A percentile compares a stretch with the other conserved stretches of the same genome.
Conservation (phyloP, 2,329 filamentous ascomycete genomes). For the Alternaria arbusti region DNA sequence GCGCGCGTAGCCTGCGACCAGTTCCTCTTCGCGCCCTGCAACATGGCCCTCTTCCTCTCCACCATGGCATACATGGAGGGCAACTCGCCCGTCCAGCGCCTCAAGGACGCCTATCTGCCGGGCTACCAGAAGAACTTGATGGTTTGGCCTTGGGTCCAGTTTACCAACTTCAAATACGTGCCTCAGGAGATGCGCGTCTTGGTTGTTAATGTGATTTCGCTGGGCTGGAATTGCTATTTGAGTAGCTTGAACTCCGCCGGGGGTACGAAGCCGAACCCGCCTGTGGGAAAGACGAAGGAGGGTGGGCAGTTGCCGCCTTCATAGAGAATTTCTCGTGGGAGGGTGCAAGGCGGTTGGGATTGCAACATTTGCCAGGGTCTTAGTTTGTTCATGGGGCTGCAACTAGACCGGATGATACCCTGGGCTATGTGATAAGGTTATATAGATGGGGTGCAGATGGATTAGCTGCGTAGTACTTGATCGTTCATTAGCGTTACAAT, state of each 20-base stretch:
- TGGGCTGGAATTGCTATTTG: constrained; percentile 57
- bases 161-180: constrained; percentile 85
- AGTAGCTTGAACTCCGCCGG: constrained; percentile 47
- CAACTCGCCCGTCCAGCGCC: constrained; percentile 67
- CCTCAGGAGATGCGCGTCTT: constrained; percentile 83
- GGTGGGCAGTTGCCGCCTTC: constrained; percentile 35
- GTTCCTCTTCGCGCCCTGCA: constrained; percentile 79
- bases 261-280: constrained; percentile 17
- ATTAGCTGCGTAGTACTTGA: not conserved
- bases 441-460: not conserved
- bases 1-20: constrained; percentile 82
- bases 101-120: constrained; percentile 71
- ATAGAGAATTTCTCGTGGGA: constrained; percentile 10
- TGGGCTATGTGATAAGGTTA: not conserved
- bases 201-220: constrained; percentile 81
- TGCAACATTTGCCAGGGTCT: not conserved
- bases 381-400: not conserved
- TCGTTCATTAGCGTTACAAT: not conserved
- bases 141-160: constrained; percentile 86
- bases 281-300: constrained; percentile 26
- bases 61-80: constrained; percentile 87
- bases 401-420: not conserved
- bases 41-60: constrained; percentile 79
- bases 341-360: not conserved
- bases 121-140: constrained; percentile 84